Base-by-base conservation (phyloP, 768 basidiomycete species). In the Pilatotrama ljubarskyi region DNA sequence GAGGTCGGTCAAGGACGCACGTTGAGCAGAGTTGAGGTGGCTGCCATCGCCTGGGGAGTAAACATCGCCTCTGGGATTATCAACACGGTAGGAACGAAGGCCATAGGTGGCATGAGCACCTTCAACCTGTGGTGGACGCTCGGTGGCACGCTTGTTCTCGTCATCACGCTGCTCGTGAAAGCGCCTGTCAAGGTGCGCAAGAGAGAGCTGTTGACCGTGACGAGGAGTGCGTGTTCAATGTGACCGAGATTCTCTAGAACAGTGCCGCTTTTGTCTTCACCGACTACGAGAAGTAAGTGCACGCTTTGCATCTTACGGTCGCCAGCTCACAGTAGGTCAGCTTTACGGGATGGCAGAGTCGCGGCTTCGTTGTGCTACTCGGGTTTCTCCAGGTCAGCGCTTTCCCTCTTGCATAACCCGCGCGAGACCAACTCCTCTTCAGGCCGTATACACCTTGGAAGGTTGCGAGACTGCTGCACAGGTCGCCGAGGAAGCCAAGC, bases 391-490 rank as follows among this genome's bases (percentile, higher is more conserved):
- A 82, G 68, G 79, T 68, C 35, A 17, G n/a, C 20, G 1, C 29
- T 2, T 62, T 15, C 20, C 66, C 38, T 51, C 14, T 22, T 51
- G 9, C 15, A 51, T 29, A 11, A 41, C 18, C 17, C 36, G 1
- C 6, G 8, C 18, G 24, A n/a, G 38, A 20, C 58, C 25, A 40
- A 47, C 25, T 0, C 51, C n/a, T n/a, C 5, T 18, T 18, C 46
- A 80, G 77, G 82, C 83, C 6, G 84, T 84, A 13, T 84, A 84
- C 63, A 84, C 84, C 1, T 75, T 84, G 25, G 84, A 84, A 70
- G 84, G 84, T 22, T 84, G 83, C 66, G 84, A 84, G 66, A 85
- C 83, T 5, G 82, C 84, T 40, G 83, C 84, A n/a, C 84, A 85
- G 66, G 79, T 85, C 7, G 84, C 83, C 5, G 84, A 85, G 68